Evolutionary conservation across 2,329 filamentous ascomycete species (phyloP), one percentile per base, ranked within the genome.

Genomic region (Colletotrichum sp.): DNA sequence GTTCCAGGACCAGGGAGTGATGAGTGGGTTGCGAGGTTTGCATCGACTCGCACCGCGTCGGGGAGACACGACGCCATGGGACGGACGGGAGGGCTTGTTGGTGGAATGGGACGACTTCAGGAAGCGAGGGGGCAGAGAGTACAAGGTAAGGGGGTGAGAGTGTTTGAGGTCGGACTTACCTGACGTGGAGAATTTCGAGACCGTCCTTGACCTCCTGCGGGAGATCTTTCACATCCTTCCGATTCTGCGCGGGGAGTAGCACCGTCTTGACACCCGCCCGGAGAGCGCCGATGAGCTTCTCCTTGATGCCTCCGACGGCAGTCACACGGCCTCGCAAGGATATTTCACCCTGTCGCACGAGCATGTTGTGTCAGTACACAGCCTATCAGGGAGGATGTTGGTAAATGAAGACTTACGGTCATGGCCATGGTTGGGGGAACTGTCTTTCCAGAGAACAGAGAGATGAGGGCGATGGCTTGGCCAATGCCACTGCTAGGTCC

Each of bases 261-360:
- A 99, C 96, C 36, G 95, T 96, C 90, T 98, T 98, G 77, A 99
- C 96, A 32, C 97, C 97, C 3, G 97, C 97, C 71, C 96, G 91
- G 82, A 98, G 89, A 10, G 97, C 97, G 26, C 97, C 97, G 82
- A 99, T 99, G 69, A 99, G 90, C 86, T 99, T 99, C 91, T 99
- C 96, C 87, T 99, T 98, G 87, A 99, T 99, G 21, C 97, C 97
- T 69, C 97, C 97, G 44, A 99, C 97, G 30, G 96, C 95, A 86
- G 97, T 95, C 72, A 99, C 94, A 78, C 96, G 93, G 26, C 97
- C 97, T 57, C 97, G 92, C 30, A 99, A 91, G 72, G 94, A 95
- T 77, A 93, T 92, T 82, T 93, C 92, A 78, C 92, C 92, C 90
- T 92, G 83, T 85, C 72, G 60, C 39, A 76, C 57, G 72, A 70